These are phyloP conservation scores for Trifolium dubium DNA, from an alignment of 306 rosid species.

Conservation along the genomic window DNA sequence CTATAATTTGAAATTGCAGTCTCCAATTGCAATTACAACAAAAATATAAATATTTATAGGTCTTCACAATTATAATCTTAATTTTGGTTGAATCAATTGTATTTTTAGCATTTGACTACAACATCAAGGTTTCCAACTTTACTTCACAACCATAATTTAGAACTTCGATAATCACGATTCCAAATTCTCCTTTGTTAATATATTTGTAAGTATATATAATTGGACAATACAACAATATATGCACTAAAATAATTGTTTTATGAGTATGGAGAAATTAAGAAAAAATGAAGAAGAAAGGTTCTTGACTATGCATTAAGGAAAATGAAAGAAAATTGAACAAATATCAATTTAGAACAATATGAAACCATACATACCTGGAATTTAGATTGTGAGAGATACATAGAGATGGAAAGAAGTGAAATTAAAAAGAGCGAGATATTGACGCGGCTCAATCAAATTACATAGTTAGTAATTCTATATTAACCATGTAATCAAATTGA, in stretches of 20 bases:
- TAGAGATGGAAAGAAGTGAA: conserved; percentile 47
- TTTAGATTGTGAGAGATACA: background rate
- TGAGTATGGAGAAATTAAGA: conserved; percentile 10
- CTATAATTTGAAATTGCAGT: too few species aligned
- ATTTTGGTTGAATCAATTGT: too few species aligned
- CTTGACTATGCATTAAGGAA: background rate
- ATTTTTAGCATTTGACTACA: too few species aligned
- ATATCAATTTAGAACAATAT: background rate
- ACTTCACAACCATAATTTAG: background rate
- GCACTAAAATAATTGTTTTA: conserved; percentile 2
- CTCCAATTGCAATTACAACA: too few species aligned
- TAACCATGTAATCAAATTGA: conserved; percentile 76
- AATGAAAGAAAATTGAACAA: background rate
- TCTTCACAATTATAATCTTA: too few species aligned
- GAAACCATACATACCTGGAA: conserved; percentile 5
- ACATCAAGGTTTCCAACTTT: too few species aligned
- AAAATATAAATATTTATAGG: too few species aligned
- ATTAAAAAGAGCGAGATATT: conserved; percentile 64
- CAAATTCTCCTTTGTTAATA: too few species aligned
- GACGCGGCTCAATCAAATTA: conserved; percentile 93
- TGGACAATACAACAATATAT: background rate
- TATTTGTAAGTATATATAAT: background rate
- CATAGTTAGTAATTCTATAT: conserved; percentile 42
- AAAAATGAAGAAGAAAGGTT: conserved; percentile 8
- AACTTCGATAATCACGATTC: background rate